These are phyloP conservation scores for Fraxinus dipetala DNA, from an alignment of 305 asterid genomes.

Conservation along the genomic window DNA sequence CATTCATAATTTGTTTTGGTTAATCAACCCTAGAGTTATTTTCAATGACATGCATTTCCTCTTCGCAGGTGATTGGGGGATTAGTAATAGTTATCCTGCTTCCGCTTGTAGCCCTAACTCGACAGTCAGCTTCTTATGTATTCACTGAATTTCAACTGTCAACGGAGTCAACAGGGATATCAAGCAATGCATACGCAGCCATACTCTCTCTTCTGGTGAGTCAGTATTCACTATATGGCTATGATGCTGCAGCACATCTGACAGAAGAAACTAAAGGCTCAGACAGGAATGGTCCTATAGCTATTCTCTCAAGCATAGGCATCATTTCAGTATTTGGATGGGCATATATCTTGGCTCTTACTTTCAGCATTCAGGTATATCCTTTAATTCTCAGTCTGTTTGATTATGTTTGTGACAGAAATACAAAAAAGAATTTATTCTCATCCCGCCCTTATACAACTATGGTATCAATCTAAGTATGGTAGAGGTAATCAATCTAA, in stretches of 20 bases:
- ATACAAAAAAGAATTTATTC: background rate
- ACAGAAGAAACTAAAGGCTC: conserved; percentile 51
- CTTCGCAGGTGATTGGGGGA: conserved; percentile 40
- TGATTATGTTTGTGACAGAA: background rate
- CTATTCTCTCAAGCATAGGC: conserved; percentile 44
- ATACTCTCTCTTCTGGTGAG: conserved; percentile 37
- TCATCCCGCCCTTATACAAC: background rate
- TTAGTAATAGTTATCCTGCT: conserved; percentile 39
- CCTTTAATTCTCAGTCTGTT: background rate
- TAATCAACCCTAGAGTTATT: background rate
- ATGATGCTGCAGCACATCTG: conserved; percentile 49
- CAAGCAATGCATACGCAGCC: conserved; percentile 39
- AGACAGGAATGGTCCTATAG: conserved; percentile 45
- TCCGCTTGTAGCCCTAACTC: conserved; percentile 38
- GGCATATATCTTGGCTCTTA: conserved; percentile 44
- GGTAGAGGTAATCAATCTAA: background rate
- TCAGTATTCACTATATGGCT: conserved; percentile 41
- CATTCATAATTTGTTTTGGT: background rate
- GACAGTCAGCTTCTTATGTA: conserved; percentile 44
- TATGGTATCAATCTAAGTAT: background rate
- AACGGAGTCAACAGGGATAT: conserved; percentile 35
- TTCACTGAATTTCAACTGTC: conserved; percentile 36
- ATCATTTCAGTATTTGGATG: conserved; percentile 43
- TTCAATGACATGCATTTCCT: background rate
- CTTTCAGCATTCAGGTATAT: conserved; percentile 49